Evolutionary conservation across 2,329 filamentous ascomycete genomes (phyloP).

Genomic region (Xylaria multiplex): DNA sequence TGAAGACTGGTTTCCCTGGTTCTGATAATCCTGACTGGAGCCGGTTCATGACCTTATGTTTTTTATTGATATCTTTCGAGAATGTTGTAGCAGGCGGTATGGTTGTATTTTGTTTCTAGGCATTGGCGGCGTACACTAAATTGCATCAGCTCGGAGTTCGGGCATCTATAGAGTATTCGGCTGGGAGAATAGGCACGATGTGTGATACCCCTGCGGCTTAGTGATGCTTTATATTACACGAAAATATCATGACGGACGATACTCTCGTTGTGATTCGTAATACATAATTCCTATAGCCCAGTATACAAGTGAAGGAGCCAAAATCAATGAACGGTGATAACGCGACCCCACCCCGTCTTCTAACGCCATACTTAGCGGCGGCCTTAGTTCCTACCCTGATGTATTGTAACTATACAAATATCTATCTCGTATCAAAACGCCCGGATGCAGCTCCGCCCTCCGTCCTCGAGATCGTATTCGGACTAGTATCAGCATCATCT

Average conservation of each 20-base stretch:
- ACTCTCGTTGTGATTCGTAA: slow-evolving; percentile 12
- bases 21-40: not conserved
- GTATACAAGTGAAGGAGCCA: not conserved
- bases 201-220: slow-evolving; percentile 19
- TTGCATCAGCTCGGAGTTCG: slow-evolving; percentile 35
- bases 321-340: slow-evolving; percentile 4
- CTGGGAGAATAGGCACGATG: not conserved
- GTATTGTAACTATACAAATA: slow-evolving; percentile 9
- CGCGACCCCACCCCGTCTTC: slow-evolving; percentile 3
- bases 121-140: slow-evolving; percentile 23
- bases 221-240: slow-evolving; percentile 7
- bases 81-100: slow-evolving; percentile 23
- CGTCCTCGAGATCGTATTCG: slow-evolving; percentile 5
- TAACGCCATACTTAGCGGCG: slow-evolving; percentile 22
- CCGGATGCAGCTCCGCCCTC: slow-evolving; percentile 10
- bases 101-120: slow-evolving; percentile 9
- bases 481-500: slow-evolving; percentile 23
- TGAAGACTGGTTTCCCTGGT: not conserved
- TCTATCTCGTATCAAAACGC: slow-evolving; percentile 21
- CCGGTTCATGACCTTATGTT: not conserved
- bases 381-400: slow-evolving; percentile 11
- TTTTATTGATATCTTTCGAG: slow-evolving; percentile 10
- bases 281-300: slow-evolving; percentile 20
- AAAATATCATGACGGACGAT: slow-evolving; percentile 9
- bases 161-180: slow-evolving; percentile 14